A percentile compares a stretch with the other conserved stretches of the same genome.
phyloP scores from a whole-genome alignment of 2,329 filamentous ascomycete species.

The Emydomyces testavorans region DNA sequence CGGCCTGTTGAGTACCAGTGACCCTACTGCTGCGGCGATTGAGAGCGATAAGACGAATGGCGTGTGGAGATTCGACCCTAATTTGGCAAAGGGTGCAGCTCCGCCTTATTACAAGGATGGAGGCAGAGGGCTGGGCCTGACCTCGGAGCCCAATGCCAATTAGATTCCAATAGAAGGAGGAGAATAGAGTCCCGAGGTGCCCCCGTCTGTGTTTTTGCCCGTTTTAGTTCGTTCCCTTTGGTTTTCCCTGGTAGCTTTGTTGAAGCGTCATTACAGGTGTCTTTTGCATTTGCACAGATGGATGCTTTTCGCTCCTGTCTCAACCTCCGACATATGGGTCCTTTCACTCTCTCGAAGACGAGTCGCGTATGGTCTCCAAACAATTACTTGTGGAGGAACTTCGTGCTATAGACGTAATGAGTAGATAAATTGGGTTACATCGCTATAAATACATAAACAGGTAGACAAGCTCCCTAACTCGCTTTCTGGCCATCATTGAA shows the following conservation, averaged over 20 bases:
- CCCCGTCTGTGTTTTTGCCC: background rate
- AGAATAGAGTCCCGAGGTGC: background rate
- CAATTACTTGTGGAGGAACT: too few relatives aligned
- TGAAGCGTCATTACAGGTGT: background rate
- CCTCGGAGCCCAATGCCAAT: conserved; percentile 10
- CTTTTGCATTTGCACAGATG: background rate
- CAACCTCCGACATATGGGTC: too few relatives aligned
- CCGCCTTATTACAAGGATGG: conserved; percentile 35
- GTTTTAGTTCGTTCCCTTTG: background rate
- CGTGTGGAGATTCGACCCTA: conserved; percentile 56
- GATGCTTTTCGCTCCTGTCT: too few relatives aligned
- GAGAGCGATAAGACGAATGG: conserved; percentile 58
- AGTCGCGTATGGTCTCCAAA: too few relatives aligned
- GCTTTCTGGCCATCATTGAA: too few relatives aligned
- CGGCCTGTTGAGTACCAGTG: conserved; percentile 29
- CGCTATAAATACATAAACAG: too few relatives aligned
- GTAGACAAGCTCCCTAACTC: too few relatives aligned
- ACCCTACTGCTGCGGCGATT: conserved; percentile 24
- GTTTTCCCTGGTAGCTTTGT: background rate
- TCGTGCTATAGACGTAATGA: too few relatives aligned
- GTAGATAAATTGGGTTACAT: too few relatives aligned
- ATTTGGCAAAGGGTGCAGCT: conserved; percentile 37
- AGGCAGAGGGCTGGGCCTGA: conserved; percentile 31
- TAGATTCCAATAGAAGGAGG: background rate
- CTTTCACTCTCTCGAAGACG: background rate